A percentile compares a stretch with the other conserved stretches of the same genome.
These are phyloP conservation scores for Penicillium pancosmium DNA, from an alignment of 495 filamentous ascomycete genomes.

Conservation along the genomic window DNA sequence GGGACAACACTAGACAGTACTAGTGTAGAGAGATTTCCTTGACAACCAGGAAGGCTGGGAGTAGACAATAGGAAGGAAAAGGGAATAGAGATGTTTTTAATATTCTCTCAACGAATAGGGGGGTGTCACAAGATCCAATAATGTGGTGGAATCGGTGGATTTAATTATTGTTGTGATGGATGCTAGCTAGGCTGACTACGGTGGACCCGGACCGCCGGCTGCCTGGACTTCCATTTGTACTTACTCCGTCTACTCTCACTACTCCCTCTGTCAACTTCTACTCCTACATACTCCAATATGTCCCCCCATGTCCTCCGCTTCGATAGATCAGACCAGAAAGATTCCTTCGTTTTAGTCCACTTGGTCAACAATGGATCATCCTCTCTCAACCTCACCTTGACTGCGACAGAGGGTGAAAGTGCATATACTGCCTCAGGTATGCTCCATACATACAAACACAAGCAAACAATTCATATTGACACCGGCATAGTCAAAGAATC, in stretches of 20 bases:
- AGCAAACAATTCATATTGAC: neutral
- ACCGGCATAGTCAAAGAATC: slow-evolving; percentile 48
- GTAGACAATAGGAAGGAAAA: too few relatives aligned
- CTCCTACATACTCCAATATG: slow-evolving; percentile 2
- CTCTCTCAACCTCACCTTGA: slow-evolving; percentile 61
- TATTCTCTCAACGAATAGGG: too few relatives aligned
- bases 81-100: too few relatives aligned
- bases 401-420: slow-evolving; percentile 67
- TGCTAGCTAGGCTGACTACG: too few relatives aligned
- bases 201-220: too few relatives aligned
- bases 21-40: too few relatives aligned
- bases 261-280: neutral
- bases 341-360: slow-evolving; percentile 60
- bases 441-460: slow-evolving; percentile 17
- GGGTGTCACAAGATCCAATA: too few relatives aligned
- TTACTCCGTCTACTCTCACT: neutral
- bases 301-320: slow-evolving; percentile 53
- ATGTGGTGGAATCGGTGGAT: too few relatives aligned
- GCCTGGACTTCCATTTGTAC: neutral
- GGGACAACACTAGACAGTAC: neutral
- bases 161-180: too few relatives aligned
- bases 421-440: slow-evolving; percentile 62
- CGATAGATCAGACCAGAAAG: slow-evolving; percentile 54
- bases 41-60: too few relatives aligned
- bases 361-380: slow-evolving; percentile 46